phyloP scores from a whole-genome alignment of 2,329 filamentous ascomycete species.

The Furcasterigmium furcatum region DNA sequence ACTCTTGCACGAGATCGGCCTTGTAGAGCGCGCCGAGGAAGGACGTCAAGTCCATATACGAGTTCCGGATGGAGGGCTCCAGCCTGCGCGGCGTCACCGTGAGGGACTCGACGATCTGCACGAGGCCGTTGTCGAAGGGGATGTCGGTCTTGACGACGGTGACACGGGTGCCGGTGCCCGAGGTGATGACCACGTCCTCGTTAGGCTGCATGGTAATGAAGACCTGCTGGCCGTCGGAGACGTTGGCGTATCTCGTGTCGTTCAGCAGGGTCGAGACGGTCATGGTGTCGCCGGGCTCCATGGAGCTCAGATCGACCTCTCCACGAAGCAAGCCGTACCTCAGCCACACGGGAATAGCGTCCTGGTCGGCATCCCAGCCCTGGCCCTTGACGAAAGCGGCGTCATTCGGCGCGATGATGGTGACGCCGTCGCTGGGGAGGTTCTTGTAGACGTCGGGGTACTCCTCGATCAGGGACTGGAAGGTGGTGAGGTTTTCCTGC shows the following conservation, averaged over 20 bases:
- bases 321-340: slow-evolving; percentile 59
- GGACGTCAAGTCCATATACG: slow-evolving; percentile 9
- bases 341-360: slow-evolving; percentile 45
- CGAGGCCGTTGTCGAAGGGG: slow-evolving; percentile 41
- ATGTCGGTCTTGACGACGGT: slow-evolving; percentile 40
- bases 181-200: slow-evolving; percentile 18
- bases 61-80: slow-evolving; percentile 9
- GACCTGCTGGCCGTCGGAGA: slow-evolving; percentile 46
- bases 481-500: slow-evolving; percentile 39
- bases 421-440: slow-evolving; percentile 40
- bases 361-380: slow-evolving; percentile 36
- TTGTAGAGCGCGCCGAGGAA: slow-evolving; percentile 13
- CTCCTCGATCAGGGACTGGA: slow-evolving; percentile 40
- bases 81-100: slow-evolving; percentile 37
- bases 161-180: slow-evolving; percentile 35
- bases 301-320: slow-evolving; percentile 35
- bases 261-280: slow-evolving; percentile 43
- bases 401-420: slow-evolving; percentile 56
- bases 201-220: slow-evolving; percentile 38
- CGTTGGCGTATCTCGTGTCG: slow-evolving; percentile 38
- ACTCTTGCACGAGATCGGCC: slow-evolving; percentile 9
- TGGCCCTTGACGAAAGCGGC: slow-evolving; percentile 43
- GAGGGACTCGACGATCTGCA: slow-evolving; percentile 50
- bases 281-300: slow-evolving; percentile 30
- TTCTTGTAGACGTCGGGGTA: slow-evolving; percentile 40